Base-by-base conservation (phyloP, 1,284 basidiomycete species). In the Moniliella sp. region DNA sequence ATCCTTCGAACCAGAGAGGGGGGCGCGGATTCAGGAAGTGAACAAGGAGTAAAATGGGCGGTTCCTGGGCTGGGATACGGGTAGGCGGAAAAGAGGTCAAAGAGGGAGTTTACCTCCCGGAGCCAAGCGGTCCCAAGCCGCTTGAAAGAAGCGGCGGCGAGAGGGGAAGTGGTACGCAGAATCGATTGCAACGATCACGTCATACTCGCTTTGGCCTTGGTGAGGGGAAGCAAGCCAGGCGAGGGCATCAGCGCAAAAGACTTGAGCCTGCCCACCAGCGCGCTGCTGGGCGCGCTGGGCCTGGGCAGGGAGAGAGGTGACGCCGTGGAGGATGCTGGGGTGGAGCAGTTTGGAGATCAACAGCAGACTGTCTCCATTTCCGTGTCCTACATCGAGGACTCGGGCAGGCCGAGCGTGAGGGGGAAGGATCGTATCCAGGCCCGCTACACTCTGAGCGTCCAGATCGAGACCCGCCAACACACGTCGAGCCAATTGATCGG, bases 91-190 rank as follows among this genome's bases (percentile, higher is more conserved):
- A 49, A 36, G 25, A 57, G 28, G 33, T 59, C 56, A 4, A 49
- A 39, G 5, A 57, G 40, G 3, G 2, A 59, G 35, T 12, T 15
- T 33, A 5, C 56, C 56, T 4, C 50, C 51, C 0, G 43, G 38
- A 1, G 25, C 35, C 25, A 59, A 37, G 2, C 39, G 17, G 18
- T 23, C 10, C n/a, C 31, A 33, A 3, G 46, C 47, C 2, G 37
- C 30, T 16, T 31, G 32, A 26, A 59, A 40, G 25, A 51, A 57
- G 9, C 39, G 34, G 5, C 40, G 25, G 4, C 53, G 36, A 17
- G 38, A 30, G 25, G 18, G 32, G 31, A 58, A 58, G 36, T 59
- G 56, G 37, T 51, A 59, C 7, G 51, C 51, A 37, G 54, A 59
- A 37, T 59, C 56, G 2, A 57, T 43, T 1, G 54, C 56, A 2